phyloP scores from a whole-genome alignment of 192 early-diverging fungal species.

The Geranomyces variabilis region DNA sequence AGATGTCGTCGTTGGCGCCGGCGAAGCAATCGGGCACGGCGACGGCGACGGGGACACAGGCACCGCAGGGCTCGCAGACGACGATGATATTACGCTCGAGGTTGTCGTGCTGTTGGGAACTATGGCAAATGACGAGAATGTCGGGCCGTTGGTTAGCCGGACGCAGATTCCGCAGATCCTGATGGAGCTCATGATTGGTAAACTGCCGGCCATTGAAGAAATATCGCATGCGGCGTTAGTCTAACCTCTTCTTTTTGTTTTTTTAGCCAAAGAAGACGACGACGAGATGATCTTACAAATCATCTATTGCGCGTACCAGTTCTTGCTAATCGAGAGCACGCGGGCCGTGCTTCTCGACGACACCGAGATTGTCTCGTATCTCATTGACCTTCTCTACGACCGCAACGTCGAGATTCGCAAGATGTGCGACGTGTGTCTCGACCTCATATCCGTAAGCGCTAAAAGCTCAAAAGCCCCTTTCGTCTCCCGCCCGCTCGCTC shows the following conservation, averaged over 20 bases:
- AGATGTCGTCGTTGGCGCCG: constrained; percentile 9
- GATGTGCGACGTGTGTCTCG: constrained; percentile 60
- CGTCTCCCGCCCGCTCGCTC: not conserved
- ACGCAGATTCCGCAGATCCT: constrained; percentile 43
- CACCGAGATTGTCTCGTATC: constrained; percentile 59
- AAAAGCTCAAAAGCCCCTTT: constrained; percentile 8
- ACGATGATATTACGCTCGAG: constrained; percentile 60
- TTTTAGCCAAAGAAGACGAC: constrained; percentile 61
- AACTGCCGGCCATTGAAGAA: not conserved
- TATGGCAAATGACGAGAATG: constrained; percentile 56
- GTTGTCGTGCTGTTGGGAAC: constrained; percentile 52
- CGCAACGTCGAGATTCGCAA: constrained; percentile 57
- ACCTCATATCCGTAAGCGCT: constrained; percentile 54
- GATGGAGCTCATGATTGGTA: constrained; percentile 60
- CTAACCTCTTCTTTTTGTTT: constrained; percentile 2
- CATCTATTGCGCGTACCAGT: constrained; percentile 60
- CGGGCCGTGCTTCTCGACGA: constrained; percentile 43
- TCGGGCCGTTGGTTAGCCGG: constrained; percentile 50
- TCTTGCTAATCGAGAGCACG: constrained; percentile 50
- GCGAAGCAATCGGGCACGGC: not conserved
- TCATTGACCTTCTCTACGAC: constrained; percentile 65
- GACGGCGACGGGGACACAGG: not conserved
- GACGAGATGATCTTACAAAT: constrained; percentile 66
- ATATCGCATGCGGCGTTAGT: constrained; percentile 9
- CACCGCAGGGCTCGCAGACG: constrained; percentile 30